Evolutionary conservation across 257 asterid species (phyloP).

Genomic region (Nicotiana attenuata): DNA sequence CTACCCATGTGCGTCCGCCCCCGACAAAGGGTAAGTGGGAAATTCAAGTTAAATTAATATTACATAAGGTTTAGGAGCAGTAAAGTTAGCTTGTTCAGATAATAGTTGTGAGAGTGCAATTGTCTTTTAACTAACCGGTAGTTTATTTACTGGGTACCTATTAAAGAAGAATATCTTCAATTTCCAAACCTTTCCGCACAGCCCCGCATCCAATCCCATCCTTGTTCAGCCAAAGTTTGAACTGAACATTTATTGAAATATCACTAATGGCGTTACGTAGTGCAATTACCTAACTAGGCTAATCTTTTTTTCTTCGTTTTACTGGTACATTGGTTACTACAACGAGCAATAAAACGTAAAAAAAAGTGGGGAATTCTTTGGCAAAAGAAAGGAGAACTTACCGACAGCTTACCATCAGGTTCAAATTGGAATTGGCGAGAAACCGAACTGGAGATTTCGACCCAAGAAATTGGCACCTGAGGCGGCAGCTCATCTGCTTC

Average conservation of each 20-base stretch:
- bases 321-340: background rate
- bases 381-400: slow-evolving; percentile 26
- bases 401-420: slow-evolving; percentile 71
- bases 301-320: background rate
- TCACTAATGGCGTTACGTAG: background rate
- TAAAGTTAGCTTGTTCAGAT: background rate
- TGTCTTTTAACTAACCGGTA: background rate
- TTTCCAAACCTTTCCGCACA: background rate
- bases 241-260: background rate
- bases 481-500: slow-evolving; percentile 25
- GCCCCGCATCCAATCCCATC: background rate
- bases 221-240: background rate
- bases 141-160: background rate
- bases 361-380: background rate
- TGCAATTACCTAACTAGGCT: background rate
- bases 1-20: background rate
- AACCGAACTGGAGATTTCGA: slow-evolving; percentile 69
- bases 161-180: background rate
- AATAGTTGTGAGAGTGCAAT: background rate
- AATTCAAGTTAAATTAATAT: background rate
- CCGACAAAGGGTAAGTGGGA: background rate
- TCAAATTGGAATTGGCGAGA: slow-evolving; percentile 69
- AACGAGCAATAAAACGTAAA: background rate
- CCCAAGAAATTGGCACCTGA: slow-evolving; percentile 58
- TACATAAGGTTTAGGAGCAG: background rate